A percentile compares a stretch with the other conserved stretches of the same genome.
These are phyloP conservation scores for Penicillium salamii DNA, from an alignment of 495 filamentous ascomycete genomes.

Conservation along the genomic window DNA sequence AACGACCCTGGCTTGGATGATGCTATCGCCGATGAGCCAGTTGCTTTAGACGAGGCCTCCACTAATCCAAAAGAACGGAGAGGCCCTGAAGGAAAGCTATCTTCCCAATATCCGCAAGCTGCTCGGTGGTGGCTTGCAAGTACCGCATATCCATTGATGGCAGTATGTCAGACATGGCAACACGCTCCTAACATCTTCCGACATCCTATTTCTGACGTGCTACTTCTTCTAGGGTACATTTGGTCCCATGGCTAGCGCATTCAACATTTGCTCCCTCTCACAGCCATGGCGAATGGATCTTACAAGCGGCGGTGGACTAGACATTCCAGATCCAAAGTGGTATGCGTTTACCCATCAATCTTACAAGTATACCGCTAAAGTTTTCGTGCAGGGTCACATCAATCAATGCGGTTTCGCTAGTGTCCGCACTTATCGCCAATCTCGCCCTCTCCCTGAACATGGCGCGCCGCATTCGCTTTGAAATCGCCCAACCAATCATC, in stretches of 20 bases:
- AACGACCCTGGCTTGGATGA: conserved; percentile 58
- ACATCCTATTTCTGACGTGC: neutral
- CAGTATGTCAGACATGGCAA: conserved; percentile 32
- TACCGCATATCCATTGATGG: conserved; percentile 75
- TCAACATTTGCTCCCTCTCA: conserved; percentile 75
- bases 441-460: conserved; percentile 69
- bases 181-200: neutral
- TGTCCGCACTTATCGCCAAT: conserved; percentile 69
- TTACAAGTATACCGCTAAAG: no score
- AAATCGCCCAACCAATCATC: conserved; percentile 61
- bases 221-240: conserved; percentile 59
- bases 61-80: conserved; percentile 18
- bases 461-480: conserved; percentile 59
- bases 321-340: conserved; percentile 69
- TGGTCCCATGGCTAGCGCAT: conserved; percentile 78
- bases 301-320: conserved; percentile 40
- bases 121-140: conserved; percentile 83
- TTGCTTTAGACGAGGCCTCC: conserved; percentile 41
- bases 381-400: conserved; percentile 52
- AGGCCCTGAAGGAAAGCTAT: neutral
- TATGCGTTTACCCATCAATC: conserved; percentile 22
- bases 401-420: conserved; percentile 73
- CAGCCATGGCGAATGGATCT: conserved; percentile 64
- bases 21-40: conserved; percentile 48
- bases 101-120: conserved; percentile 14